Base-by-base conservation (phyloP, 805 yeast genomes). In the Candida jianshihensis region DNA sequence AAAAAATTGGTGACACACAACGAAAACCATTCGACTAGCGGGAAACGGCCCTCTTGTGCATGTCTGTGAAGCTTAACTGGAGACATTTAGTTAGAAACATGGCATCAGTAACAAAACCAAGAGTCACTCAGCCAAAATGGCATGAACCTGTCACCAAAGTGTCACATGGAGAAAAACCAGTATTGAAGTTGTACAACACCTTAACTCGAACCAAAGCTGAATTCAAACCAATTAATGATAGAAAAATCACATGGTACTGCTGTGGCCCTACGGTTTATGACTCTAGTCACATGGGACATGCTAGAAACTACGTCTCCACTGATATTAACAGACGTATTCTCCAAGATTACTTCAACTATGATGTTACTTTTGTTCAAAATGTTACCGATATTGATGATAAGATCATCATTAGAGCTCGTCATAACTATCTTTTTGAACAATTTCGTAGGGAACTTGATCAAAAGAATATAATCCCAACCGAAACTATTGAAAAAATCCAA, bases 181-280 rank as follows among this genome's bases (percentile, higher is more conserved):
- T 61, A 8, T 67, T 89, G 47, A 79, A 77, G 51, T 57, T 89
- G 30, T 87, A 75, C 71, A 89, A 89, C 64, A 75, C 95, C 5
- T 68, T 90, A 48, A 90, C 97, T 4, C 70, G 94, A 49, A 60
- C 76, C 22, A 90, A 90, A 54, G 84, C 75, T 26, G 81, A 69
- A 39, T 90, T 92, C 51, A 59, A 78, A n/a, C 94, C 97, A 3
- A 61, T 67, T 38, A 63, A 66, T 19, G 73, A 74, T 3, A 73
- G 74, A 41, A 73, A 71, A 40, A 83, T 92, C 34, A 73, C 88
- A 1, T 92, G 98, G 98, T 92, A 92, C 65, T 84, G 88, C 39
- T 92, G 98, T 71, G 98, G 98, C 6, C 98, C 98, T 11, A 92
- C 98, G 1, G 98, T 92, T 13, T 92, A 92, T 56, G 96, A 92